Percentiles rank a stretch among this genome's conserved stretches.
Conservation (phyloP, 495 filamentous ascomycete genomes). For the Neurospora tetraspora region DNA sequence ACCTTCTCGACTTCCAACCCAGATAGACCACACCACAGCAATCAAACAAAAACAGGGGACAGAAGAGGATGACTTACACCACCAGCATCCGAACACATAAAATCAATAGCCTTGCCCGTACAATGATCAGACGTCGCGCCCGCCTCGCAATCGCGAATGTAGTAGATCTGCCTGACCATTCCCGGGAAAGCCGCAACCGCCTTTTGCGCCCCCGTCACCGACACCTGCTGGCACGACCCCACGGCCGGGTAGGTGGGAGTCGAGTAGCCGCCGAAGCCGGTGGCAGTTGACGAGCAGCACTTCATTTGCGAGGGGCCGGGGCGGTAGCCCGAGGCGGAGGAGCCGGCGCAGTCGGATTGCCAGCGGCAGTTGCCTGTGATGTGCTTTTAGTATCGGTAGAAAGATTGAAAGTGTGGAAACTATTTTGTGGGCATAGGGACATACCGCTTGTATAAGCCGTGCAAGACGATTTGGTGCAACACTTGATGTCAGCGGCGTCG, state of each 20-base stretch:
- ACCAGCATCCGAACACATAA: conserved; percentile 32
- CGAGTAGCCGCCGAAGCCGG: conserved; percentile 21
- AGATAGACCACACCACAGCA: too few species aligned
- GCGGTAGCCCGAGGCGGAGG: conserved; percentile 18
- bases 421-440: too few species aligned
- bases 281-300: conserved; percentile 25
- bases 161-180: conserved; percentile 25
- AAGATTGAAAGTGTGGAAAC: too few species aligned
- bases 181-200: conserved; percentile 29
- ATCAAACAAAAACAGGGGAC: not conserved
- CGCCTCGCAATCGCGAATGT: conserved; percentile 23
- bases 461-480: conserved; percentile 33
- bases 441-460: conserved; percentile 3
- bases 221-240: conserved; percentile 25
- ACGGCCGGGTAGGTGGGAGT: conserved; percentile 22
- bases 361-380: conserved; percentile 28
- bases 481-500: conserved; percentile 26
- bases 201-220: conserved; percentile 23
- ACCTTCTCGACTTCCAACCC: not conserved
- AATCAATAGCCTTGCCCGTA: conserved; percentile 30
- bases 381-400: too few species aligned
- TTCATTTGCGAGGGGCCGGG: conserved; percentile 30
- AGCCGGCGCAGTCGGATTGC: conserved; percentile 26
- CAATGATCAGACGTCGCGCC: conserved; percentile 29
- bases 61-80: conserved; percentile 6